These are phyloP conservation scores for Blastobotrys muscicola DNA, from an alignment of 805 yeast species.

Conservation along the genomic window DNA sequence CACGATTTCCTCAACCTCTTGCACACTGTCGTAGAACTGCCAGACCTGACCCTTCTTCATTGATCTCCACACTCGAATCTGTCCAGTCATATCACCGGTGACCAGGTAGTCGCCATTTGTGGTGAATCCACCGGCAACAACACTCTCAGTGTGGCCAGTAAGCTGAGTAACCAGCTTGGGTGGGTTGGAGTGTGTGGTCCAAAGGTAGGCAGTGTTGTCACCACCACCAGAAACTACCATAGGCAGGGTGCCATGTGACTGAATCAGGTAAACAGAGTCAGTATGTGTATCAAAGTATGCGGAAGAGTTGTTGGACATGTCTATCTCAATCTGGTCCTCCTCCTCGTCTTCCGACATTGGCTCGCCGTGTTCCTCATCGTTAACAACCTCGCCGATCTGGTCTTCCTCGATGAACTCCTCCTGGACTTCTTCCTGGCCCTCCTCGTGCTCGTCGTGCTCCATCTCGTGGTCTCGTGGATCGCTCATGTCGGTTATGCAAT, in stretches of 20 bases:
- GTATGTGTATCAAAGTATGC: constrained; percentile 82
- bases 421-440: constrained; percentile 36
- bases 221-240: constrained; percentile 90
- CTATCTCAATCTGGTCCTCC: constrained; percentile 59
- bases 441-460: not conserved
- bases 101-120: constrained; percentile 70
- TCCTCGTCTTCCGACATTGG: constrained; percentile 32
- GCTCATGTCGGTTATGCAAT: too few species aligned
- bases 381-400: constrained; percentile 22
- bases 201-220: constrained; percentile 77
- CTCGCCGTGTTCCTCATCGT: constrained; percentile 9
- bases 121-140: constrained; percentile 75
- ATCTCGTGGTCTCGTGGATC: too few species aligned
- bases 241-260: constrained; percentile 77
- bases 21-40: constrained; percentile 58
- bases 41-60: constrained; percentile 75
- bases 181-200: constrained; percentile 88
- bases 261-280: constrained; percentile 74
- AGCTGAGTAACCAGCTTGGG: constrained; percentile 71
- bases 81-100: constrained; percentile 94
- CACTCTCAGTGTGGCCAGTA: constrained; percentile 79
- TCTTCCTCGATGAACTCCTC: constrained; percentile 18
- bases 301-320: constrained; percentile 81
- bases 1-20: constrained; percentile 83
- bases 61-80: constrained; percentile 61